phyloP scores from a whole-genome alignment of 2,329 filamentous ascomycete genomes.

The Fusarium brevicatenulatum region DNA sequence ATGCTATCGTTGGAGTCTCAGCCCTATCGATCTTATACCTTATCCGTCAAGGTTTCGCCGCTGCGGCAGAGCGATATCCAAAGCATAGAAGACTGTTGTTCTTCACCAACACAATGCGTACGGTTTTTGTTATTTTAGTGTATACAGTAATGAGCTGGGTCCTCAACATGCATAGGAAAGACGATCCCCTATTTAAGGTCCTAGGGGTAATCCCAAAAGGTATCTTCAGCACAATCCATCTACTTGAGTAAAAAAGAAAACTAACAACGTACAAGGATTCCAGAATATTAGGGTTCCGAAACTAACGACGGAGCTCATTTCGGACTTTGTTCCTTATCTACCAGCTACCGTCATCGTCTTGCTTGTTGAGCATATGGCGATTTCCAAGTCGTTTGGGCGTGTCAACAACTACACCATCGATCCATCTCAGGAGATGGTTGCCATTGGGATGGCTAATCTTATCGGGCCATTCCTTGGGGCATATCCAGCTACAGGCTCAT shows the following conservation, averaged over 20 bases:
- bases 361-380: constrained; percentile 95
- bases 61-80: constrained; percentile 75
- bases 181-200: constrained; percentile 76
- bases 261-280: constrained; percentile 66
- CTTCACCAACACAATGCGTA: constrained; percentile 90
- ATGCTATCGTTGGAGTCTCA: constrained; percentile 89
- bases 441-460: constrained; percentile 90
- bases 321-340: constrained; percentile 74
- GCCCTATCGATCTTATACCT: constrained; percentile 81
- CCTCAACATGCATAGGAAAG: constrained; percentile 74
- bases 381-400: constrained; percentile 94
- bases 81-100: constrained; percentile 79
- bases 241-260: background rate
- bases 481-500: constrained; percentile 94
- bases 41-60: constrained; percentile 74
- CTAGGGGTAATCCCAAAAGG: constrained; percentile 80
- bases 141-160: constrained; percentile 93
- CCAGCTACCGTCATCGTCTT: constrained; percentile 93
- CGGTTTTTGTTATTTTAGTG: constrained; percentile 88
- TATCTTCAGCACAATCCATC: constrained; percentile 24
- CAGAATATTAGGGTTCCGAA: constrained; percentile 78
- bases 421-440: constrained; percentile 94
- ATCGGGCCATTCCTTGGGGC: constrained; percentile 91
- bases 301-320: constrained; percentile 73
- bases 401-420: constrained; percentile 97